These are phyloP conservation scores for Talaromyces sp. DNA, from an alignment of 2,329 filamentous ascomycete genomes.

Conservation along the genomic window DNA sequence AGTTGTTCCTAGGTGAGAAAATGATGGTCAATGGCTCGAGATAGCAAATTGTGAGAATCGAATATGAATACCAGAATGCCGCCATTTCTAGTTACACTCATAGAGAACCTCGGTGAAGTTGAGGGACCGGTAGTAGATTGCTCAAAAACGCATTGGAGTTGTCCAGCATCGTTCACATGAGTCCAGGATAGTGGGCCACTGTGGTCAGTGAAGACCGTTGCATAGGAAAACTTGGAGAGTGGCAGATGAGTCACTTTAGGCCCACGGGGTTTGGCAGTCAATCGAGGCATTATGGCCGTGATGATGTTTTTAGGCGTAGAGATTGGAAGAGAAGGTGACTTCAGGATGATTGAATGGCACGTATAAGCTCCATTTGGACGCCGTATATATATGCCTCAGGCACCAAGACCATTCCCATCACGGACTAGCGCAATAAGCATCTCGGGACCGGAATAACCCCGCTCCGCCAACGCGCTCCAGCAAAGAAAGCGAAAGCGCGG, in stretches of 20 bases:
- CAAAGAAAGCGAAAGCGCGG: slow-evolving; percentile 27
- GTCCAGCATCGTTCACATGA: slow-evolving; percentile 43
- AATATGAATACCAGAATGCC: slow-evolving; percentile 38
- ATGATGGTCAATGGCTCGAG: background rate
- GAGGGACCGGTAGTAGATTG: slow-evolving; percentile 17
- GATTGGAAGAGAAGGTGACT: background rate
- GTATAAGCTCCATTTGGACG: too few species aligned
- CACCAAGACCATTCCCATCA: background rate
- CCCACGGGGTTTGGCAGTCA: background rate
- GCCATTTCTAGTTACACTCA: slow-evolving; percentile 40
- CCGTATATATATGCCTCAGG: background rate
- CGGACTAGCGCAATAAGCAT: background rate
- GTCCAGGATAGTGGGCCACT: slow-evolving; percentile 47
- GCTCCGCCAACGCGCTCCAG: slow-evolving; percentile 33
- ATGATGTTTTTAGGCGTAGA: too few species aligned
- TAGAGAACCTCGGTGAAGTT: slow-evolving; percentile 20
- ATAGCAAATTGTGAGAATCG: background rate
- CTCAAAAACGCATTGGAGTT: slow-evolving; percentile 42
- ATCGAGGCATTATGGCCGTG: too few species aligned
- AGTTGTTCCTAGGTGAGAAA: slow-evolving; percentile 42
- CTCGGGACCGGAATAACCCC: background rate
- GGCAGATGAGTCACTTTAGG: slow-evolving; percentile 23
- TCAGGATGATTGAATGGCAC: background rate
- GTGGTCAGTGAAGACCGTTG: slow-evolving; percentile 41
- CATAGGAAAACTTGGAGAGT: slow-evolving; percentile 50